Percentiles rank a stretch among this genome's conserved stretches.
Evolutionary conservation across 352 stramenopile genomes (phyloP).

Genomic region (Globisporangium viniferum): DNA sequence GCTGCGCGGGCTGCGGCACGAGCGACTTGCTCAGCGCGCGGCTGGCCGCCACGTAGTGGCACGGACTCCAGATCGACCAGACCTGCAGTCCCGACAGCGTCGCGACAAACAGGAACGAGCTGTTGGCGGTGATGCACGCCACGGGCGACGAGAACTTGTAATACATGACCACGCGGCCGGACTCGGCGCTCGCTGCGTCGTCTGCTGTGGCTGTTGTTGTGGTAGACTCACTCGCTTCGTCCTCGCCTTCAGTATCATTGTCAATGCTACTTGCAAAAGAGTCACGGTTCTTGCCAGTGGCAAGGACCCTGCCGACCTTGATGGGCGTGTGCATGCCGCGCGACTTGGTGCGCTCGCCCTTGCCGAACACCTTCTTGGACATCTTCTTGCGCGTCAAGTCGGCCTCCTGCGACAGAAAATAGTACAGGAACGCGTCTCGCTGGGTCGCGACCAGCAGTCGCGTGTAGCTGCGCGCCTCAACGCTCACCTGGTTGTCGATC

Average conservation of each 20-base stretch:
- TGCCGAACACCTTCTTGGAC: constrained; percentile 70
- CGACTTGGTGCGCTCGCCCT: constrained; percentile 37
- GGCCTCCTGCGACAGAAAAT: constrained; percentile 69
- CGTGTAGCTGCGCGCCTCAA: constrained; percentile 75
- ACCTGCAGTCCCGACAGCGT: constrained; percentile 69
- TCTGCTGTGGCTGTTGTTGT: constrained; percentile 2
- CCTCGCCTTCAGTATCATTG: constrained; percentile 2
- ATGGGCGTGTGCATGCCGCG: constrained; percentile 41
- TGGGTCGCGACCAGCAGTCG: constrained; percentile 65
- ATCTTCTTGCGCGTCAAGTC: constrained; percentile 77
- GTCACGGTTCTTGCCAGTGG: constrained; percentile 24
- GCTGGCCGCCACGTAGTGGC: constrained; percentile 71
- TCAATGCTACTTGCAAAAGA: constrained; percentile 40
- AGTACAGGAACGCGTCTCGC: constrained; percentile 75
- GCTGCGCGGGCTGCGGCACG: constrained; percentile 65
- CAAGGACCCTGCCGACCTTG: constrained; percentile 30
- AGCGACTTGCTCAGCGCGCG: constrained; percentile 52
- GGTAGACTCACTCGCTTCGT: constrained; percentile 9
- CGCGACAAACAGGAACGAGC: constrained; percentile 80
- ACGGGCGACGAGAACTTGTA: constrained; percentile 72
- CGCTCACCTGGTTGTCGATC: constrained; percentile 74
- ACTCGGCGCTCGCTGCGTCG: constrained; percentile 26
- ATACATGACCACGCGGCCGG: constrained; percentile 79
- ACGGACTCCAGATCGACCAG: constrained; percentile 87
- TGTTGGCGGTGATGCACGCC: constrained; percentile 73